Conservation (phyloP, 495 filamentous ascomycete species). For the Penicillium diatomitis region DNA sequence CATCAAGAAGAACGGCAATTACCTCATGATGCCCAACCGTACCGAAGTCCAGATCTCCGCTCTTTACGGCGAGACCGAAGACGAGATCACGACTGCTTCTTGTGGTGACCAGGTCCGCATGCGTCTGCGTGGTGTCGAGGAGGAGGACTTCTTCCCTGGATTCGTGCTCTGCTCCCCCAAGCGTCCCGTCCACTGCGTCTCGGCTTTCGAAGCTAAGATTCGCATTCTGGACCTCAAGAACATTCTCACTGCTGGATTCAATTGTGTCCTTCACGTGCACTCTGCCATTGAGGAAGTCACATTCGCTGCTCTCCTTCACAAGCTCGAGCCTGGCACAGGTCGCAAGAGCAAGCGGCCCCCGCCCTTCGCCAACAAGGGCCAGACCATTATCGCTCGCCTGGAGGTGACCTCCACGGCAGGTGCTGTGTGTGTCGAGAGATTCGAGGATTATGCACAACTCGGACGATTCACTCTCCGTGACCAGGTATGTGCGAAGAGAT, state of each 20-base stretch:
- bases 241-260: constrained; percentile 86
- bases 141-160: constrained; percentile 94
- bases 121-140: constrained; percentile 86
- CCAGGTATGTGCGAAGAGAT: constrained; percentile 48
- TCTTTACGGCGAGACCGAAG: constrained; percentile 92
- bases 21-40: constrained; percentile 92
- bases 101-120: constrained; percentile 94
- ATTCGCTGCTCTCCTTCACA: constrained; percentile 77
- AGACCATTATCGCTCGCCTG: constrained; percentile 86
- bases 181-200: constrained; percentile 83
- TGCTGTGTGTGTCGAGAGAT: constrained; percentile 83
- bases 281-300: constrained; percentile 95
- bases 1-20: constrained; percentile 71
- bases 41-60: constrained; percentile 70
- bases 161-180: constrained; percentile 93
- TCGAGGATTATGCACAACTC: constrained; percentile 88
- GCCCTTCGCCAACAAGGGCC: constrained; percentile 83
- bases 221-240: constrained; percentile 88
- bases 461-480: constrained; percentile 93
- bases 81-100: constrained; percentile 68
- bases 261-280: constrained; percentile 81
- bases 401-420: constrained; percentile 78
- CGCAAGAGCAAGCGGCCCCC: constrained; percentile 88
- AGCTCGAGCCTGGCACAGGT: constrained; percentile 91
- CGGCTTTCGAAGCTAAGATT: constrained; percentile 91